Evolutionary conservation across 495 filamentous ascomycete genomes (phyloP), one percentile per base, ranked within the genome.

Genomic region (Tuber calosporum): DNA sequence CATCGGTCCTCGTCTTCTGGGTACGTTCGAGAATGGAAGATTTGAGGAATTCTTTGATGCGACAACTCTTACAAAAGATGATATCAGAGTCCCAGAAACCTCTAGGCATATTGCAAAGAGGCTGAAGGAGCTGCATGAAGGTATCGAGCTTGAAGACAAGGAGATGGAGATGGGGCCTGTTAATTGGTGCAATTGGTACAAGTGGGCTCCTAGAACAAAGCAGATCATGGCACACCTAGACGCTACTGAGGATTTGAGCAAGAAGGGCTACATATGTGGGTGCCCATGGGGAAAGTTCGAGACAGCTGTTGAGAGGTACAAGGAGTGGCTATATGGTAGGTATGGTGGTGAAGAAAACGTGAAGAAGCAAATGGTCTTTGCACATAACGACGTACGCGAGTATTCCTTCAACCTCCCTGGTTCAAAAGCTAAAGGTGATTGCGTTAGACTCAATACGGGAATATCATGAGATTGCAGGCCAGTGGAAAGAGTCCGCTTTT

Each of bases 51-150:
- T 81, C 75, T 97, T 89, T 82, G 87, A 97, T 79, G 92, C 96
- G 0, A 85, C 86, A 34, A 89, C 95, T 2, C 85, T 99, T 41
- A 94, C 90, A 0, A 85, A 90, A 4, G 84, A 87, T 15, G 93
- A 97, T 80, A 83, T 99, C 69, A 89, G 92, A 36, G 87, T 89
- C 69, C 90, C 93, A 2, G 90, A 91, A 41, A 97, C 92, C 0
- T 94, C 91, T 48, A 91, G 88, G 78, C 92, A 97, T 77, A 98
- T 99, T 81, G 94, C 95, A n/a, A 99, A 98, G 85, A 90, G 95
- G 53, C 96, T 99, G 92, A 86, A 93, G 74, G 95, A 99, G 83
- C 86, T 99, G 34, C 95, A 99, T 77, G 92, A 96, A 71, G 95
- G 95, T 11, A 90, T 99, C 73, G 91, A 96, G 26, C 86, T 99